phyloP scores from a whole-genome alignment of 2,329 filamentous ascomycete genomes.

The Lasiodiplodia theobromae region DNA sequence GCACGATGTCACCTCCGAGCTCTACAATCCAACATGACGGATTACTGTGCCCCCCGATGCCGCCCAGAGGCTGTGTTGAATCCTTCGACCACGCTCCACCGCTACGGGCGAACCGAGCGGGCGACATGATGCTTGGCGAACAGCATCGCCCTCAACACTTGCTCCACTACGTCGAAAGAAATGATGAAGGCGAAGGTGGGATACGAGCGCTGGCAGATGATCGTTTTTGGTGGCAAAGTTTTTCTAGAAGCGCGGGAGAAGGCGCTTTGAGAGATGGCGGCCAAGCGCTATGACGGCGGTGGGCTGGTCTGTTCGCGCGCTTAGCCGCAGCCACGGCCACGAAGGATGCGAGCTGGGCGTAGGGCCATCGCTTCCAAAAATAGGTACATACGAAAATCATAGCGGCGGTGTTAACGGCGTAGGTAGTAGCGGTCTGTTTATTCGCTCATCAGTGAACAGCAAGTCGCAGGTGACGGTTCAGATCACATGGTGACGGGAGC shows the following conservation, averaged over 20 bases:
- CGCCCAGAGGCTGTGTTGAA: constrained; percentile 2
- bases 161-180: not conserved
- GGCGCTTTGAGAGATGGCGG: not conserved
- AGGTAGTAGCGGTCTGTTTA: not conserved
- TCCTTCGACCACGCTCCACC: not conserved
- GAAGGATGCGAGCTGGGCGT: constrained; percentile 15
- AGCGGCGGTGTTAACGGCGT: not conserved
- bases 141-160: not conserved
- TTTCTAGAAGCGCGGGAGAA: constrained; percentile 22
- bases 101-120: not conserved
- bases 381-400: not conserved
- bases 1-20: not conserved
- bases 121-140: not conserved
- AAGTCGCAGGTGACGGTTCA: not conserved
- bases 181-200: not conserved
- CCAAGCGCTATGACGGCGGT: not conserved
- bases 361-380: constrained; percentile 5
- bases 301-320: not conserved
- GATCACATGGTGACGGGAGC: not conserved
- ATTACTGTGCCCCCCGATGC: not conserved
- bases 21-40: not conserved
- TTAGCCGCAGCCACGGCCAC: not conserved
- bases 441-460: not conserved
- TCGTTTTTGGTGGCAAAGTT: not conserved
- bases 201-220: not conserved